Base-by-base conservation (phyloP, 805 yeast species). In the Scheffersomyces coipomensis region DNA sequence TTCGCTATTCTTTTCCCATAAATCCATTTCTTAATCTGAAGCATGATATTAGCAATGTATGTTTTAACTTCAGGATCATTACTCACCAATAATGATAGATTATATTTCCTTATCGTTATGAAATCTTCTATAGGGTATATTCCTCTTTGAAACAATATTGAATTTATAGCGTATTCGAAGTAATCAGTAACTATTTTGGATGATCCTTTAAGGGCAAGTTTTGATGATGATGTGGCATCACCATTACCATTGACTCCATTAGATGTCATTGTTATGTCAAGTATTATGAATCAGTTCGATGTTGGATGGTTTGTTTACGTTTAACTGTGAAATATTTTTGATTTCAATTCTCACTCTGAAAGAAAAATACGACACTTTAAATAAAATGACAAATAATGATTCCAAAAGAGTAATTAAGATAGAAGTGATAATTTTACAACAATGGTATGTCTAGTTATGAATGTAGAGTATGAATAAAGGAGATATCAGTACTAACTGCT, bases 51-150 rank as follows among this genome's bases (percentile, higher is more conserved):
- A 26, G 77, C 64, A 8, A 90, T 78, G 55, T 90, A 90, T 1
- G 62, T 61, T 51, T 78, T 79, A 37, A 91, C 83, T 31, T 87
- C 96, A 31, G 82, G 85, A 54, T 88, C 95, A 13, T 73, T 74
- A 3, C 87, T 78, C 19, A 84, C 76, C 31, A 90, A 67, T 62
- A 90, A 63, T 40, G 82, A 84, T 39, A 90, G 61, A 16, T 87
- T 96, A 60, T 88, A 91, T 55, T 88, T 88, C 49, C 78, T 75
- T 2, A 87, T 88, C 1, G 82, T 71, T 37, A 75, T 75, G 61
- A 91, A 90, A 56, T 88, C 96, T 45, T 86, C 95, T 3, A 86
- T 73, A 0, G 96, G 96, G 52, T 90, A 90, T 15, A 90, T 81
- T 0, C 95, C 96, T 37, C 98, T 67, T 58, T 91, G 97, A 58